Percentiles rank a stretch among this genome's conserved stretches.
Conservation (phyloP, 805 yeast genomes). For the Candida koratica region DNA sequence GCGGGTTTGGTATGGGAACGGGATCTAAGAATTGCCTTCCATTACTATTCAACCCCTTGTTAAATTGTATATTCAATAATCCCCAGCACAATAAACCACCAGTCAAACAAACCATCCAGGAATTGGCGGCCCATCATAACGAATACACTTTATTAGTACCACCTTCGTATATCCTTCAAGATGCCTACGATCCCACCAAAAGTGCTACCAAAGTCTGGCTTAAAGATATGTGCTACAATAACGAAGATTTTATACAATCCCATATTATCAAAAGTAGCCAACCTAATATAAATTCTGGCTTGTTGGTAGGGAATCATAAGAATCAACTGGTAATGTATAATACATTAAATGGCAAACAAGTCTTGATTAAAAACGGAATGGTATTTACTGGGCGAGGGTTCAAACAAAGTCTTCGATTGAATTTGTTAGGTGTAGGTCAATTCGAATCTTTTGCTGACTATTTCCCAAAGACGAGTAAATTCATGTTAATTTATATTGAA, state of each 20-base stretch:
- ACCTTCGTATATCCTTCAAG: conserved; percentile 43
- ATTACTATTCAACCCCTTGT: conserved; percentile 54
- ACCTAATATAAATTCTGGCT: conserved; percentile 17
- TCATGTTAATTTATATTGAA: conserved; percentile 57
- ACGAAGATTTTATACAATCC: conserved; percentile 57
- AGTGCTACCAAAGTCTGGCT: conserved; percentile 29
- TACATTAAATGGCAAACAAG: conserved; percentile 54
- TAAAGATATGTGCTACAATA: conserved; percentile 48
- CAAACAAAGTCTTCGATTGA: conserved; percentile 40
- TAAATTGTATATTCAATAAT: conserved; percentile 65
- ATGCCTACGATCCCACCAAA: conserved; percentile 27
- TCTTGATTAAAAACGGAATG: conserved; percentile 51
- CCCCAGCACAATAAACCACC: conserved; percentile 43
- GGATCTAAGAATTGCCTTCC: conserved; percentile 33
- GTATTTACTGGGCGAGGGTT: conserved; percentile 60
- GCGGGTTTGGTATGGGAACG: conserved; percentile 15
- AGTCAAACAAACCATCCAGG: conserved; percentile 43
- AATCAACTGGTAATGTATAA: conserved; percentile 42
- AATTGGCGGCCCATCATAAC: conserved; percentile 41
- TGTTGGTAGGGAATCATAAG: conserved; percentile 21
- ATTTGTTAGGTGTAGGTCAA: conserved; percentile 44
- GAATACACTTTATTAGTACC: conserved; percentile 67
- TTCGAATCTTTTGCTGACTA: conserved; percentile 56
- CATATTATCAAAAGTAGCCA: conserved; percentile 48
- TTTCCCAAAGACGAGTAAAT: conserved; percentile 52